A percentile compares a stretch with the other conserved stretches of the same genome.
These are phyloP conservation scores for Poa pratensis DNA, from an alignment of 176 grass and related monocot genomes.

Conservation along the genomic window DNA sequence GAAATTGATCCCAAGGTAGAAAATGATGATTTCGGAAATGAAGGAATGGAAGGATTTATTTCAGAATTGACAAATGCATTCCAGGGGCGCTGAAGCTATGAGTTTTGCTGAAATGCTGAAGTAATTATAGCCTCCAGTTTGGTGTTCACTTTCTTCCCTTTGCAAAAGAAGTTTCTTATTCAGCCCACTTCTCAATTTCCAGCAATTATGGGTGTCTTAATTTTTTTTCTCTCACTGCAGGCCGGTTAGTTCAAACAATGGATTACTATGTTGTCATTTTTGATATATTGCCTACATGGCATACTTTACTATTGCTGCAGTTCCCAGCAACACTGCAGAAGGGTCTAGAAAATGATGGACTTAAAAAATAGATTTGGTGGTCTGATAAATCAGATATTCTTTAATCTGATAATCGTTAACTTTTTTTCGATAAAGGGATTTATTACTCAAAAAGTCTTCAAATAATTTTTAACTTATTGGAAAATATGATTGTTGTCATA, in stretches of 20 bases:
- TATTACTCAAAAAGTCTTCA: too few relatives aligned
- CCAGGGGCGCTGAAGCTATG: slow-evolving; percentile 99
- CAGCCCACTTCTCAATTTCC: not conserved
- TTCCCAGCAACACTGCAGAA: slow-evolving; percentile 97
- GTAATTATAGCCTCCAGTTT: slow-evolving; percentile 47
- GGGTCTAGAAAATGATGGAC: slow-evolving; percentile 92
- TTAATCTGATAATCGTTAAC: slow-evolving; percentile 5
- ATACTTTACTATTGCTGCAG: slow-evolving; percentile 91
- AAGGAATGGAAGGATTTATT: slow-evolving; percentile 94
- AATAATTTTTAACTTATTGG: slow-evolving; percentile 22
- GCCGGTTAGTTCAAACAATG: slow-evolving; percentile 98
- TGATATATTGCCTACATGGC: slow-evolving; percentile 94
- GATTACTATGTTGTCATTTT: slow-evolving; percentile 99
- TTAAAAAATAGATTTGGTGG: slow-evolving; percentile 97
- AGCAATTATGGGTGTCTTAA: slow-evolving; percentile 14
- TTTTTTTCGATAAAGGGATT: too few relatives aligned
- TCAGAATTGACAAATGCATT: slow-evolving; percentile 98
- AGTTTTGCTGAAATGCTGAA: slow-evolving; percentile 99
- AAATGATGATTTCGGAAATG: slow-evolving; percentile 79
- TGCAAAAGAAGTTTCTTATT: slow-evolving; percentile 21
- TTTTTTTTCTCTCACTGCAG: slow-evolving; percentile 41
- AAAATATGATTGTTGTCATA: not conserved
- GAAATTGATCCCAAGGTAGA: slow-evolving; percentile 98
- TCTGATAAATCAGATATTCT: slow-evolving; percentile 81
- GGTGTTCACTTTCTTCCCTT: slow-evolving; percentile 32